Base-by-base conservation (phyloP, 2,329 filamentous ascomycete species). In the Colletotrichum sp. region DNA sequence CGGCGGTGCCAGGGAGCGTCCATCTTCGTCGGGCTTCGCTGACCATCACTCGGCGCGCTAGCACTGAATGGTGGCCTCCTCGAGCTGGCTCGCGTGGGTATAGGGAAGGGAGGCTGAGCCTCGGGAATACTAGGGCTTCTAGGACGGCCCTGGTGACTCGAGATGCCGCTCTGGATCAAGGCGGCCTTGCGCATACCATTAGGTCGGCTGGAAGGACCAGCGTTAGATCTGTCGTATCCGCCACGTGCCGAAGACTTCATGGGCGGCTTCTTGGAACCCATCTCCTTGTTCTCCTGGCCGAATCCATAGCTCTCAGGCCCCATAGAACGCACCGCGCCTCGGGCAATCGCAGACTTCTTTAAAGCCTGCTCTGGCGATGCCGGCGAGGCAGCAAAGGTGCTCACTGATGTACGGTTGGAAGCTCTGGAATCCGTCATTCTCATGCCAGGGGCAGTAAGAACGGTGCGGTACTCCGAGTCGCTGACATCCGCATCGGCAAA, bases 31-130 rank as follows among this genome's bases (percentile, higher is more conserved):
- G 96, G 96, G 81, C 95, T 98, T 77, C 92, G 90, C 55, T 92
- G 93, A 5, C 94, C 94, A 77, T 98, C 95, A 76, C 91, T 92
- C 1, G 89, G 88, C 4, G 88, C 87, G 82, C 94, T 96, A 66
- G 90, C 87, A 78, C 90, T 93, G 75, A 92, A 85, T 1, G 92
- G 91, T 27, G 93, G 90, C 80, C 94, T 93, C 75, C 96, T 92
- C 8, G 96, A 99, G 84, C 96, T 98, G 34, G 95, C 94, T 72
- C 97, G 90, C 5, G 93, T 93, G 0, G 97, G 97, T 8, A 99
- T 98, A 0, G 97, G 96, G 87, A 98, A 98, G 1, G 97, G 97
- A 32, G 97, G 96, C 68, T 91, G 86, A 70, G 87, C 76, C 76
- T 92, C 95, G 66, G 87, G 89, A 69, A 92, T 84, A 82, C 89